phyloP scores from a whole-genome alignment of 495 filamentous ascomycete genomes.

The Corynascus novoguineensis region DNA sequence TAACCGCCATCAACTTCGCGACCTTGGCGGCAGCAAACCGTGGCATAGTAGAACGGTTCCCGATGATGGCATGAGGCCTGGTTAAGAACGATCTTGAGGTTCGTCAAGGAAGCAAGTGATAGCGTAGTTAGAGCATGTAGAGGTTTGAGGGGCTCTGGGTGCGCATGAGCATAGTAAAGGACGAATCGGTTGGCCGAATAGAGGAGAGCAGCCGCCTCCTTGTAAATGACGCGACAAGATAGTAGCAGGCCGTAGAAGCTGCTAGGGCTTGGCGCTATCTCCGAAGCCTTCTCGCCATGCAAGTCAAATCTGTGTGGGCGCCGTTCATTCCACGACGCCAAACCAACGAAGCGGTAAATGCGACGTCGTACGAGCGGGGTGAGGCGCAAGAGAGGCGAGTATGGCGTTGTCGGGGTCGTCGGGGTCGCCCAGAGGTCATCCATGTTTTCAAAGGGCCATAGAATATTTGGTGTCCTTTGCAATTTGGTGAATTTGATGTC shows the following conservation, averaged over 20 bases:
- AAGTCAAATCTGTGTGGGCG: neutral
- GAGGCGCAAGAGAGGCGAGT: neutral
- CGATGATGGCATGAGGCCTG: constrained; percentile 1
- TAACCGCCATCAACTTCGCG: neutral
- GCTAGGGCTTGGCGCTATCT: neutral
- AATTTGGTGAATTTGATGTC: too few relatives aligned
- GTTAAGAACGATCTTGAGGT: neutral
- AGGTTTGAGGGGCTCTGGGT: neutral
- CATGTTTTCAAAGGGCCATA: neutral
- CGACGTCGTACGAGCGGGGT: neutral
- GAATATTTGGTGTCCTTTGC: neutral
- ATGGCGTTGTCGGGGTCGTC: neutral
- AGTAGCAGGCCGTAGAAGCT: neutral
- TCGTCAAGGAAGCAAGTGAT: neutral
- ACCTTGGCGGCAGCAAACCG: neutral
- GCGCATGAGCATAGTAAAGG: neutral
- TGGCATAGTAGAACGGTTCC: neutral
- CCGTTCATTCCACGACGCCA: neutral
- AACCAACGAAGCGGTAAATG: neutral
- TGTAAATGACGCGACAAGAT: neutral
- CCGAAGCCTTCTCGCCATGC: neutral
- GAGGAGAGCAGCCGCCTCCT: neutral
- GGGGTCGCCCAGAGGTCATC: too few relatives aligned
- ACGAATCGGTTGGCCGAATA: constrained; percentile 1
- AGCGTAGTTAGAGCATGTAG: neutral